Conservation (phyloP, 139 green algal species). For the Coelastrella sp. region DNA sequence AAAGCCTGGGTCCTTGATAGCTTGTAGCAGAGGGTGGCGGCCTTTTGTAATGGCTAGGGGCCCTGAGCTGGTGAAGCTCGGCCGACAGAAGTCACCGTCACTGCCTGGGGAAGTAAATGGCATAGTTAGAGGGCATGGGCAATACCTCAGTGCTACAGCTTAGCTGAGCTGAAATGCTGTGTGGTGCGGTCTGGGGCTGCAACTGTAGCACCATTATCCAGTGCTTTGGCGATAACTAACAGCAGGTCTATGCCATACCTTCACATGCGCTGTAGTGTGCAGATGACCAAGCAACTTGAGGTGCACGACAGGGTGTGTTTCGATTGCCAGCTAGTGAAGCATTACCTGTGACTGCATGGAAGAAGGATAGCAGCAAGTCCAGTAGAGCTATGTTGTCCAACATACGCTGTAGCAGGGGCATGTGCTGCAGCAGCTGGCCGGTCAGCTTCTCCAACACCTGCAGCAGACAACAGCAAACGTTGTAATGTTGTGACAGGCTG, state of each 20-base stretch:
- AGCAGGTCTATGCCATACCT: background rate
- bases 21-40: conserved; percentile 47
- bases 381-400: conserved; percentile 85
- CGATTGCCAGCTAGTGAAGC: background rate
- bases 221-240: too few species aligned
- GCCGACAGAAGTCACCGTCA: conserved; percentile 62
- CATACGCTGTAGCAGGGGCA: conserved; percentile 80
- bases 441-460: conserved; percentile 79
- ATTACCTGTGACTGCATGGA: conserved; percentile 49
- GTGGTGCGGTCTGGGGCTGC: too few species aligned
- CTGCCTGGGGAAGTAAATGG: conserved; percentile 32
- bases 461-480: background rate
- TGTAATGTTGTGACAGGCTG: too few species aligned
- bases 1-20: background rate
- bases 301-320: too few species aligned
- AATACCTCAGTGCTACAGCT: background rate
- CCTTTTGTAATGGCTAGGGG: conserved; percentile 50
- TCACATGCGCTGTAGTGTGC: background rate
- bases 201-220: too few species aligned
- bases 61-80: conserved; percentile 47
- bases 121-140: background rate
- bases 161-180: background rate
- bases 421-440: conserved; percentile 51
- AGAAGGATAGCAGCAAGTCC: conserved; percentile 86
- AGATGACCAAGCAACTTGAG: too few species aligned